phyloP scores from a whole-genome alignment of 2,329 filamentous ascomycete species.

The Aspergillus sp. region DNA sequence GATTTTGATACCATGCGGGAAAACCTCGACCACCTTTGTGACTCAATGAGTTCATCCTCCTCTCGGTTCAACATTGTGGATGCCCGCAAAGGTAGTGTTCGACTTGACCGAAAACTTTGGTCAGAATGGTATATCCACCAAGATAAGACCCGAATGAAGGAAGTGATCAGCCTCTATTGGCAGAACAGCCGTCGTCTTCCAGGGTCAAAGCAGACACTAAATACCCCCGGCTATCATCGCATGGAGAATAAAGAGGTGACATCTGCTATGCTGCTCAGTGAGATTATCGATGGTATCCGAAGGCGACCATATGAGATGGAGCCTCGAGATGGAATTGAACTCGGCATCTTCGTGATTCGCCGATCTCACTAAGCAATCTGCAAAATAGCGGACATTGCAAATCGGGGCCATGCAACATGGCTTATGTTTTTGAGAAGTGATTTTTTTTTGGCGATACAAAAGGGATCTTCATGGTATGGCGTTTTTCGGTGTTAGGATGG shows the following conservation, averaged over 20 bases:
- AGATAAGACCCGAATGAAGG: constrained; percentile 59
- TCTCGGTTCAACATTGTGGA: constrained; percentile 50
- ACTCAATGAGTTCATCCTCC: constrained; percentile 35
- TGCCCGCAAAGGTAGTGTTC: constrained; percentile 51
- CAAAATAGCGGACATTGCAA: background rate
- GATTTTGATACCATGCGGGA: constrained; percentile 53
- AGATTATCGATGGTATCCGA: constrained; percentile 60
- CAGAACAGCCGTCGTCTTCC: constrained; percentile 38
- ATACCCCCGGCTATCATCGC: constrained; percentile 26
- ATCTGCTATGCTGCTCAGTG: constrained; percentile 56
- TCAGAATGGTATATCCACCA: constrained; percentile 66
- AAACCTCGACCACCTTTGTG: constrained; percentile 42
- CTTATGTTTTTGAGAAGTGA: background rate
- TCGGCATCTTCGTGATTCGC: constrained; percentile 52
- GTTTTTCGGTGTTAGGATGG: constrained; percentile 11
- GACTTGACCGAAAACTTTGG: constrained; percentile 56
- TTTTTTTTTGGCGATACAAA: background rate
- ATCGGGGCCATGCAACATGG: background rate
- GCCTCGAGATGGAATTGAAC: constrained; percentile 46
- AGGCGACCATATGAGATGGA: constrained; percentile 49
- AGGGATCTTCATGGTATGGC: constrained; percentile 7
- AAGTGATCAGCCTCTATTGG: constrained; percentile 46
- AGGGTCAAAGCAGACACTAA: constrained; percentile 26
- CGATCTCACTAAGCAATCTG: constrained; percentile 33
- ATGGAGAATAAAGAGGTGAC: constrained; percentile 48